Evolutionary conservation across 441 rosid genomes (phyloP).

Genomic region (Adansonia madagascariensis): DNA sequence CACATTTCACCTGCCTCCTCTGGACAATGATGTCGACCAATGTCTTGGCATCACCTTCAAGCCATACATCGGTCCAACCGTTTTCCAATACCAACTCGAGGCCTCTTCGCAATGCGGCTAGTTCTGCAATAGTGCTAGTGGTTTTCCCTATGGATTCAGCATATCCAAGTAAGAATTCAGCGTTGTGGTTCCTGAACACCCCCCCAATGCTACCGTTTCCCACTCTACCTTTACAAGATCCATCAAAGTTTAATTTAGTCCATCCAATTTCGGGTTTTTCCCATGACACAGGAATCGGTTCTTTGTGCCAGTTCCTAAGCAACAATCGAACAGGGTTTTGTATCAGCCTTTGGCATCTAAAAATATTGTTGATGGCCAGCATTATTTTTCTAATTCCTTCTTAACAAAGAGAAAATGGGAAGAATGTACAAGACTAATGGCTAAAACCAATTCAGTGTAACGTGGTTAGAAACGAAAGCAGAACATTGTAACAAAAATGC

Average conservation of each 20-base stretch:
- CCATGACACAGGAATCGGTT: conserved; percentile 69
- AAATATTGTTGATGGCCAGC: conserved; percentile 42
- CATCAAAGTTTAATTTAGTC: conserved; percentile 85
- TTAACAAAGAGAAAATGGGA: conserved; percentile 4
- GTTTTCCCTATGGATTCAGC: conserved; percentile 76
- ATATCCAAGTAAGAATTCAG: conserved; percentile 71
- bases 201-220: conserved; percentile 83
- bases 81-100: conserved; percentile 71
- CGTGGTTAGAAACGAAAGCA: too few relatives aligned
- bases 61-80: conserved; percentile 73
- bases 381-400: conserved; percentile 25
- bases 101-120: conserved; percentile 69
- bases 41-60: conserved; percentile 75
- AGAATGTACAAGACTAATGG: conserved; percentile 17
- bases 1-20: conserved; percentile 53
- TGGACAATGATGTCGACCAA: conserved; percentile 58
- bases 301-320: conserved; percentile 54
- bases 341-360: conserved; percentile 41
- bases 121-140: conserved; percentile 67
- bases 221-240: conserved; percentile 58
- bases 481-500: too few relatives aligned
- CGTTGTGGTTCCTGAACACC: conserved; percentile 73
- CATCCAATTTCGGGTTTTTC: conserved; percentile 64
- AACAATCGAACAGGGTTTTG: conserved; percentile 40
- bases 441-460: too few relatives aligned